Conservation (phyloP, 306 rosid species). For the Abrus precatorius region DNA sequence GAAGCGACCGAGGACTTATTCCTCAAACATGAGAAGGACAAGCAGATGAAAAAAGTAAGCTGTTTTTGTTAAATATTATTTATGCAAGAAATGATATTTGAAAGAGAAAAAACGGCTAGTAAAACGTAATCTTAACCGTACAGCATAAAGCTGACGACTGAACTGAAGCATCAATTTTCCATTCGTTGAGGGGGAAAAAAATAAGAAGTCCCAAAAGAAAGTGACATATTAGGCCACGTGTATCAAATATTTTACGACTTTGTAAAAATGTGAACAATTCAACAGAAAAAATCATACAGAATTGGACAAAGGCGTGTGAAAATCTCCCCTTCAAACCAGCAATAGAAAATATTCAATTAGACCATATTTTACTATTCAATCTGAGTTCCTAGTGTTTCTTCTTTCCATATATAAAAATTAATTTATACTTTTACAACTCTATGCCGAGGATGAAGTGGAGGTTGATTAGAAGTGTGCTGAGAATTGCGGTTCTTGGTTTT, state of each 20-base stretch:
- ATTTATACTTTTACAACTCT: conserved; percentile 37
- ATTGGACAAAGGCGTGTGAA: background rate
- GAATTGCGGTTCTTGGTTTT: conserved; percentile 49
- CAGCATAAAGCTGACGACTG: background rate
- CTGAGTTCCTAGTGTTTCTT: too few species aligned
- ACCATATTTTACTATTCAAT: background rate
- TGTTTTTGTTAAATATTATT: too few species aligned
- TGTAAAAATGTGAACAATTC: conserved; percentile 27
- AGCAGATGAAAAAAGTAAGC: too few species aligned
- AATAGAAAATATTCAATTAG: background rate
- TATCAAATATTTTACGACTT: conserved; percentile 17
- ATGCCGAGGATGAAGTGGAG: conserved; percentile 23
- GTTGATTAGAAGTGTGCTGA: background rate
- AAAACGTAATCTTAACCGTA: background rate
- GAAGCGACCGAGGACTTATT: too few species aligned
- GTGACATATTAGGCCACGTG: background rate
- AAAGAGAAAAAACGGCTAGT: background rate
- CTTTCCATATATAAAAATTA: background rate
- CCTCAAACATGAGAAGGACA: too few species aligned
- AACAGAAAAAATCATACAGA: conserved; percentile 24
- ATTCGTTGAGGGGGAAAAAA: background rate
- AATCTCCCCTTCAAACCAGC: conserved; percentile 23
- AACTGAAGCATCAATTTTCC: background rate
- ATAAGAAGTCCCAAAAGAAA: background rate
- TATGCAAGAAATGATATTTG: too few species aligned